Evolutionary conservation across 352 stramenopile genomes (phyloP).

Genomic region (Pythium vanterpoolii): DNA sequence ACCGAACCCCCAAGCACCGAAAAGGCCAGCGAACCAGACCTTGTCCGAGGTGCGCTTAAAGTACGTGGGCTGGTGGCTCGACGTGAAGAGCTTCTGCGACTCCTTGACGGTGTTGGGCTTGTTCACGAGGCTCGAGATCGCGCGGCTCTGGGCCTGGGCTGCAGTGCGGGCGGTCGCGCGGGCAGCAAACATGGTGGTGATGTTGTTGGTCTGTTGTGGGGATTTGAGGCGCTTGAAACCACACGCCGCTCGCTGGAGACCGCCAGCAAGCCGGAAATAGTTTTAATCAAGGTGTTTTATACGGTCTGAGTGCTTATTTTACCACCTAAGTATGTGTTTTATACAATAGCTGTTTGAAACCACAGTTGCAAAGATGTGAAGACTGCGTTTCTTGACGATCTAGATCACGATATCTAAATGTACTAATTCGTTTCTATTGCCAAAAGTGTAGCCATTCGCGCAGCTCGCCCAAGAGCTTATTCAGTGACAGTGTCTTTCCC

Average conservation of each 20-base stretch:
- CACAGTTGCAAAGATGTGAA: conserved; percentile 19
- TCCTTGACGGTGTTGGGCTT: conserved; percentile 55
- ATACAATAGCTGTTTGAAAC: neutral
- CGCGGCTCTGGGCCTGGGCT: conserved; percentile 38
- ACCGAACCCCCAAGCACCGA: conserved; percentile 44
- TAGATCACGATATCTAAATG: conserved; percentile 17
- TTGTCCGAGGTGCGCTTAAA: conserved; percentile 61
- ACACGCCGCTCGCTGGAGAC: neutral
- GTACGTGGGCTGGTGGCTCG: conserved; percentile 59
- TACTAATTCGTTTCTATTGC: conserved; percentile 11
- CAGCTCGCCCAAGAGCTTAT: neutral
- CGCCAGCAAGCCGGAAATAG: neutral
- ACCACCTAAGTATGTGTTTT: neutral
- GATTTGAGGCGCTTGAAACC: neutral
- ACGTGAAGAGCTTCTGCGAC: conserved; percentile 70
- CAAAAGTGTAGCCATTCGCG: conserved; percentile 8
- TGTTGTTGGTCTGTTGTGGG: neutral
- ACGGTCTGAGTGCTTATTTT: neutral
- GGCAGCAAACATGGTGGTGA: conserved; percentile 44
- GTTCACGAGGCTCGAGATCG: conserved; percentile 62
- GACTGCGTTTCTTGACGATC: conserved; percentile 9
- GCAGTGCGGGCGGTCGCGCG: conserved; percentile 42
- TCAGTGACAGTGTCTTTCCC: neutral
- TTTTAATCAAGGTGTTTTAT: neutral
- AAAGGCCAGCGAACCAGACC: conserved; percentile 33